Percentiles rank a stretch among this genome's conserved stretches.
phyloP scores from a whole-genome alignment of 805 yeast species.

The Nakazawaea pomicola region DNA sequence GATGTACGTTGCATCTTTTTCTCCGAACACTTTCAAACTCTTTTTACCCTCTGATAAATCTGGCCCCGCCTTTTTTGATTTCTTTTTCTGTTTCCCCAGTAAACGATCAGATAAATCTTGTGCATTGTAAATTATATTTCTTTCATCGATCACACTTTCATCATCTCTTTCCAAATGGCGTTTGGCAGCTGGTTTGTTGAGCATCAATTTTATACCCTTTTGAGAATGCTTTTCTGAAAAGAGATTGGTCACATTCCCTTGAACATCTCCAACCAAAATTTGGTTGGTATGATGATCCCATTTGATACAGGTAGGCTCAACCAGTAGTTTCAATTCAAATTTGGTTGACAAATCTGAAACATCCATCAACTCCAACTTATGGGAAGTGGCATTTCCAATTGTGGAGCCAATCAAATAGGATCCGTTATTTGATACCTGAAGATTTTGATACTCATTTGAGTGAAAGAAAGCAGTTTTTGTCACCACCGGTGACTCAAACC shows the following conservation, averaged over 20 bases:
- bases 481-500: conserved; percentile 14
- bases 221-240: conserved; percentile 18
- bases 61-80: neutral
- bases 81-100: too few species aligned
- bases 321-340: conserved; percentile 4
- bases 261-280: conserved; percentile 17
- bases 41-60: too few species aligned
- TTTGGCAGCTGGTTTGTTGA: conserved; percentile 18
- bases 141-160: neutral
- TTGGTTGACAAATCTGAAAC: conserved; percentile 16
- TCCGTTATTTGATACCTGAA: conserved; percentile 11
- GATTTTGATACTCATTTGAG: conserved; percentile 11
- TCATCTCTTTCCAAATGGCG: conserved; percentile 11
- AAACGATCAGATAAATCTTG: neutral
- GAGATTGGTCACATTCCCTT: conserved; percentile 15
- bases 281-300: conserved; percentile 21
- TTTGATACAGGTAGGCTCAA: conserved; percentile 15
- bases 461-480: conserved; percentile 15
- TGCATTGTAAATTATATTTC: neutral
- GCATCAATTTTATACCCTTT: conserved; percentile 17
- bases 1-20: too few species aligned
- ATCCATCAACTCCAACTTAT: conserved; percentile 3
- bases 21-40: too few species aligned
- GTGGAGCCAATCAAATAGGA: conserved; percentile 8
- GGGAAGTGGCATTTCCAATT: neutral